These are phyloP conservation scores for Psilocybe sp. DNA, from an alignment of 768 basidiomycete genomes.

Conservation along the genomic window DNA sequence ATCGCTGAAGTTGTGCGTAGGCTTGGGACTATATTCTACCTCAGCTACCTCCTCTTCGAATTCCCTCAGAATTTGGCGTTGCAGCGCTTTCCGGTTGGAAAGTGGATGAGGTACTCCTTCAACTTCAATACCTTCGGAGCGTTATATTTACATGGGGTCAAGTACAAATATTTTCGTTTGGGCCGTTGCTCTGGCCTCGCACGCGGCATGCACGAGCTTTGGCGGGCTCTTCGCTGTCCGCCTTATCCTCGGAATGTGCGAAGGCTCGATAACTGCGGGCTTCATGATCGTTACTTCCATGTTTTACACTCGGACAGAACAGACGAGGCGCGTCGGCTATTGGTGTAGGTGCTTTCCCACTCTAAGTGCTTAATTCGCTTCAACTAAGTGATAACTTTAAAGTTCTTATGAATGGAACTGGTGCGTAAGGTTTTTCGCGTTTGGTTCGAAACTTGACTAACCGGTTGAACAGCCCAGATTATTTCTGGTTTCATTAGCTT, in stretches of 20 bases:
- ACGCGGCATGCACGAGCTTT: constrained; percentile 74
- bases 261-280: constrained; percentile 69
- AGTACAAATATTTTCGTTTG: constrained; percentile 69
- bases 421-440: constrained; percentile 25
- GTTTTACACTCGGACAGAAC: constrained; percentile 75
- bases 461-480: constrained; percentile 54
- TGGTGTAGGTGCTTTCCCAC: constrained; percentile 56
- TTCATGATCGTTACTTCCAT: constrained; percentile 76
- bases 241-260: constrained; percentile 68
- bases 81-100: constrained; percentile 72
- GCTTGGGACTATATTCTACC: constrained; percentile 75
- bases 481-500: constrained; percentile 68
- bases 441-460: neutral
- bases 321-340: constrained; percentile 67
- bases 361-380: neutral
- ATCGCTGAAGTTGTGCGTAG: constrained; percentile 27
- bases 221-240: constrained; percentile 61
- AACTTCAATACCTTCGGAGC: neutral
- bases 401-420: constrained; percentile 76
- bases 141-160: neutral
- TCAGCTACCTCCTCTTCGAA: constrained; percentile 69
- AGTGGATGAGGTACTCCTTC: constrained; percentile 68
- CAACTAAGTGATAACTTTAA: neutral
- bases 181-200: constrained; percentile 56
- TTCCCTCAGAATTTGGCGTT: constrained; percentile 73